Evolutionary conservation across 116 monocot species (phyloP), one percentile per base, ranked within the genome.

Genomic region (Cymodocea nodosa): DNA sequence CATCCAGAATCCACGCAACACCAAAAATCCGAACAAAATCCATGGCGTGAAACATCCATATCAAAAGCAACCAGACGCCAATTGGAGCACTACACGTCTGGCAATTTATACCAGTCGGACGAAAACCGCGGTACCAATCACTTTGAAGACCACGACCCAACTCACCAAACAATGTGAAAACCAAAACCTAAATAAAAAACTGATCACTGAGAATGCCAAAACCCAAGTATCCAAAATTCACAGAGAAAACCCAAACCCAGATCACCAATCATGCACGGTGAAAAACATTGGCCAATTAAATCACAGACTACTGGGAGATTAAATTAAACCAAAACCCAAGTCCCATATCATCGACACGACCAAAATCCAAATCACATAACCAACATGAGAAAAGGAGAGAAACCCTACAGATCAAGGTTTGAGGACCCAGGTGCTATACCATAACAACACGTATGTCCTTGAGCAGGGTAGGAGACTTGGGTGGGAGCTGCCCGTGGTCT

Each of bases 391-490:
- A 53, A 53, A 53, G 0, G n/a, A 53, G 4, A 17, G 53, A 15
- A 53, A 53, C 30, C 30, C 30, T 30, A 30, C 30, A 30, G 30
- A 30, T 30, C 3, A 30, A 30, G 30, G 30, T 30, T 30, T 30
- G 30, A 53, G 53, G 19, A 53, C 15, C 53, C 0, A 0, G 15
- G n/a, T 20, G 18, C 15, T 59, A 19, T 12, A 87, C 89, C 85
- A 77, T 90, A 13, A 83, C 95, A 15, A 85, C 66, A 2, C 90
- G 81, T 25, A 90, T 71, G 16, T 84, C 73, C 56, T 87, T 95
- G 13, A 95, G 84, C 59, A 90, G 90, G 23, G 85, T 78, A 15
- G 89, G 95, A 10, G 85, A 87, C 62, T 79, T 87, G 36, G 85
- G 87, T 2, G 79, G 95, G 30, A 95, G 80, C 71, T 79, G 75